Evolutionary conservation across 2,329 filamentous ascomycete species (phyloP).

Genomic region (Knufia fluminis): DNA sequence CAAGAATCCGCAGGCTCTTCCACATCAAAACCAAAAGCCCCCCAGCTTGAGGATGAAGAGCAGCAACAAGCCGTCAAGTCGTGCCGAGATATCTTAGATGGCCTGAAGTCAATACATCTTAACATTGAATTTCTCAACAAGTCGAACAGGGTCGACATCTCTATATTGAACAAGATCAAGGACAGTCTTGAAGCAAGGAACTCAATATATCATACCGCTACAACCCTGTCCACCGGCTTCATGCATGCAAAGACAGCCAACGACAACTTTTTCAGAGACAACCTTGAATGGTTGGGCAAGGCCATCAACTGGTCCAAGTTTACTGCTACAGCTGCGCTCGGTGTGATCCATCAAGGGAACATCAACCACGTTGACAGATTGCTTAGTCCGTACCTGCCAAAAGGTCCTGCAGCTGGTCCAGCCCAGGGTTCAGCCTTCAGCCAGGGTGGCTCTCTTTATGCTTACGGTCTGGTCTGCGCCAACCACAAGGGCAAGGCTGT

Average conservation of each 20-base stretch:
- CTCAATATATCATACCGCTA: conserved; percentile 95
- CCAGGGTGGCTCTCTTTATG: conserved; percentile 90
- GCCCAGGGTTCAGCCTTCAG: conserved; percentile 83
- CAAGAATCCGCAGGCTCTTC: conserved; percentile 32
- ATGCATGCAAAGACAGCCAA: conserved; percentile 99
- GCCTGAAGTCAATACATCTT: conserved; percentile 85
- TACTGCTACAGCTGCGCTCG: conserved; percentile 88
- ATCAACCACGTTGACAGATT: conserved; percentile 87
- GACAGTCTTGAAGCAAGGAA: conserved; percentile 93
- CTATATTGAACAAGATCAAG: conserved; percentile 89
- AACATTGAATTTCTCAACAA: conserved; percentile 95
- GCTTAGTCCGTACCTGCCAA: conserved; percentile 86
- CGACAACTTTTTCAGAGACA: conserved; percentile 97
- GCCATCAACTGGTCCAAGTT: conserved; percentile 99
- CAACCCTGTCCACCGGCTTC: conserved; percentile 96
- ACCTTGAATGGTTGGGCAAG: conserved; percentile 95
- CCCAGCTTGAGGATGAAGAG: conserved; percentile 25
- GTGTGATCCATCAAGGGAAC: conserved; percentile 94
- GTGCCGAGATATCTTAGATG: conserved; percentile 61
- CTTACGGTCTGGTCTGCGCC: conserved; percentile 90
- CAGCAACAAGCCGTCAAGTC: conserved; percentile 47
- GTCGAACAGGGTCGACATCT: conserved; percentile 86
- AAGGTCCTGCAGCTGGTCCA: conserved; percentile 51
- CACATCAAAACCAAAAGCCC: conserved; percentile 42
- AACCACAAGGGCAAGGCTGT: conserved; percentile 87